These are phyloP conservation scores for Colletotrichum orbiculare DNA, from an alignment of 2,329 filamentous ascomycete species.

Conservation along the genomic window DNA sequence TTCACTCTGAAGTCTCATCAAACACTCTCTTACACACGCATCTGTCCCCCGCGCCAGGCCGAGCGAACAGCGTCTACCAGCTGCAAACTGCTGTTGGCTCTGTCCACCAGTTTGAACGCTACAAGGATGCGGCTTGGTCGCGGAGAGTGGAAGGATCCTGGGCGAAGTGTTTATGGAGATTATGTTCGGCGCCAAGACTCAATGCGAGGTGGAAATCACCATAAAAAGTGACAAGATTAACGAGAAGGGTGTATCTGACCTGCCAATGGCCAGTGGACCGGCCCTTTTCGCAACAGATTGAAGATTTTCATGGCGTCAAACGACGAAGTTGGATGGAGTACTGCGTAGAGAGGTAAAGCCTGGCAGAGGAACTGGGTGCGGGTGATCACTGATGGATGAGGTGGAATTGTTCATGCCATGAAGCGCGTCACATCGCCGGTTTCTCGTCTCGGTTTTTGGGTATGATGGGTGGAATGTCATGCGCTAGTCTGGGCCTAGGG, in stretches of 20 bases:
- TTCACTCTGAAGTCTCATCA: conserved; percentile 5
- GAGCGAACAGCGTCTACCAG: not conserved
- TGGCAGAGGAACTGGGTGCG: too few species aligned
- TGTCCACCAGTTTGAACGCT: conserved; percentile 18
- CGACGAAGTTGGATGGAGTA: not conserved
- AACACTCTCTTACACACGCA: not conserved
- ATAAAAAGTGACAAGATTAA: conserved; percentile 13
- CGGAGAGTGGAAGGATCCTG: conserved; percentile 7
- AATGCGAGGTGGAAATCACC: conserved; percentile 6
- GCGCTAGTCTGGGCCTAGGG: conserved; percentile 9
- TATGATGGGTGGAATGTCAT: too few species aligned
- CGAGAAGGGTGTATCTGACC: conserved; percentile 4
- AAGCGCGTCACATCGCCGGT: too few species aligned
- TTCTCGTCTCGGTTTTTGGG: too few species aligned
- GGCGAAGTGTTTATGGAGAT: conserved; percentile 11
- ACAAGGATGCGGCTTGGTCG: conserved; percentile 18
- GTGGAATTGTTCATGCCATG: too few species aligned
- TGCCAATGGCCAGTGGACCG: conserved; percentile 1
- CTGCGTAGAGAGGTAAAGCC: too few species aligned
- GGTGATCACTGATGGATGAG: too few species aligned
- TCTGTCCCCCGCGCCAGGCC: conserved; percentile 18
- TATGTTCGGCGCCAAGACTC: conserved; percentile 16
- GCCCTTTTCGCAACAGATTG: conserved; percentile 12
- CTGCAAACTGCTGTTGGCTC: not conserved
- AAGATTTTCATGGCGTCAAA: conserved; percentile 13